Percentiles rank a stretch among this genome's conserved stretches.
phyloP scores from a whole-genome alignment of 2,329 filamentous ascomycete genomes.

The Aspergillus sp. region DNA sequence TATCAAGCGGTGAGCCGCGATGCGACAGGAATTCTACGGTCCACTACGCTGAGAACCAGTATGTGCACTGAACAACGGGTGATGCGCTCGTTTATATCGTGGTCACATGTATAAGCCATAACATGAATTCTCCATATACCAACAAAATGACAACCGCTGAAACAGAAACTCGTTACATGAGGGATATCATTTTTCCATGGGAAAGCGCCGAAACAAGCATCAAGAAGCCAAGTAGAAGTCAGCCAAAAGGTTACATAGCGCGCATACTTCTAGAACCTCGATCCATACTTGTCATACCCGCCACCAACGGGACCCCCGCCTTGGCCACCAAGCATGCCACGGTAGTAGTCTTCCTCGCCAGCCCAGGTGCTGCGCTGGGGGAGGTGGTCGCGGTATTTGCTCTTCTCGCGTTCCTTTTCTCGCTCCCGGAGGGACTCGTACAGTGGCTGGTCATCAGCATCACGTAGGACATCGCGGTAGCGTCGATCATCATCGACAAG shows the following conservation, averaged over 20 bases:
- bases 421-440: slow-evolving; percentile 27
- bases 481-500: slow-evolving; percentile 21
- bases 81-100: no score
- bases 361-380: slow-evolving; percentile 26
- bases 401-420: slow-evolving; percentile 29
- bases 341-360: slow-evolving; percentile 40
- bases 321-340: slow-evolving; percentile 30
- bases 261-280: no score
- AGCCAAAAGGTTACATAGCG: background rate
- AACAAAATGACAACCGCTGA: no score
- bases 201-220: slow-evolving; percentile 1
- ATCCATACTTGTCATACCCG: slow-evolving; percentile 20
- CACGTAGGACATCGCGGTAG: slow-evolving; percentile 27
- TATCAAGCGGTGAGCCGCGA: slow-evolving; percentile 6
- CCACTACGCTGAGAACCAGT: background rate
- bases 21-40: background rate
- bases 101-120: no score
- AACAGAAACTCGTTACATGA: no score
- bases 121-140: no score
- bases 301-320: slow-evolving; percentile 22
- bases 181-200: slow-evolving; percentile 4
- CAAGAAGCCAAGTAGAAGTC: slow-evolving; percentile 3
- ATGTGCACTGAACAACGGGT: background rate
- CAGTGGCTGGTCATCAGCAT: slow-evolving; percentile 20
- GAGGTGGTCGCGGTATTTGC: slow-evolving; percentile 23